These are phyloP conservation scores for Pinus taeda DNA, from an alignment of 75 land plant species.

Conservation along the genomic window DNA sequence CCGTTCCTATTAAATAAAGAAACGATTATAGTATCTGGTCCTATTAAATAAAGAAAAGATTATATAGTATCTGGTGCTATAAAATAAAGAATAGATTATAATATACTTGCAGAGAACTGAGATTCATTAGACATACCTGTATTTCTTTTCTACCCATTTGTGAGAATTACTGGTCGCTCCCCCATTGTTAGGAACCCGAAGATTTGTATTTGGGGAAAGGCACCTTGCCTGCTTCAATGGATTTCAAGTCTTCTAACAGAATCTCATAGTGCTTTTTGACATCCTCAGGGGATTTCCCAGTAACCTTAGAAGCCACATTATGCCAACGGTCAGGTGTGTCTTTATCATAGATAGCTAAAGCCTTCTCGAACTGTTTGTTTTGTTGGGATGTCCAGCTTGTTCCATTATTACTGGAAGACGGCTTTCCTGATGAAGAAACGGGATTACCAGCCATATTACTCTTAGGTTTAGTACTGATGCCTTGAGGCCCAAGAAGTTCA, in stretches of 20 bases:
- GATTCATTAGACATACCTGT: background rate
- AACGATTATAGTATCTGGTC: no score
- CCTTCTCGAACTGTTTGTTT: slow-evolving; percentile 55
- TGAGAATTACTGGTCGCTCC: background rate
- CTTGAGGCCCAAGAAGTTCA: no score
- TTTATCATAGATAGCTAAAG: slow-evolving; percentile 38
- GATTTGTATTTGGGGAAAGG: slow-evolving; percentile 37
- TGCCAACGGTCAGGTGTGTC: slow-evolving; percentile 58
- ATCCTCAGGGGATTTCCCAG: slow-evolving; percentile 49
- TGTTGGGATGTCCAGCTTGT: slow-evolving; percentile 43
- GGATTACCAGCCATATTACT: no score
- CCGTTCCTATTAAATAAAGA: no score
- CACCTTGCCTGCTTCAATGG: slow-evolving; percentile 48
- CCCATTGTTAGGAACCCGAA: background rate
- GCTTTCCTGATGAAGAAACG: no score
- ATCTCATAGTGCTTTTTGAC: slow-evolving; percentile 57
- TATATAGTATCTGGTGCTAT: no score
- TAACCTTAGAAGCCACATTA: slow-evolving; percentile 46
- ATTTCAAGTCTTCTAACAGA: slow-evolving; percentile 36
- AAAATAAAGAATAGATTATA: background rate
- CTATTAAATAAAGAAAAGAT: no score
- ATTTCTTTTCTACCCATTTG: background rate
- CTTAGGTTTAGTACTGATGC: no score
- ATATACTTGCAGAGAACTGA: background rate
- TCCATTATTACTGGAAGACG: no score